A percentile compares a stretch with the other conserved stretches of the same genome.
Conservation (phyloP, 2,329 filamentous ascomycete genomes). For the Chaetoscypha palmicola region DNA sequence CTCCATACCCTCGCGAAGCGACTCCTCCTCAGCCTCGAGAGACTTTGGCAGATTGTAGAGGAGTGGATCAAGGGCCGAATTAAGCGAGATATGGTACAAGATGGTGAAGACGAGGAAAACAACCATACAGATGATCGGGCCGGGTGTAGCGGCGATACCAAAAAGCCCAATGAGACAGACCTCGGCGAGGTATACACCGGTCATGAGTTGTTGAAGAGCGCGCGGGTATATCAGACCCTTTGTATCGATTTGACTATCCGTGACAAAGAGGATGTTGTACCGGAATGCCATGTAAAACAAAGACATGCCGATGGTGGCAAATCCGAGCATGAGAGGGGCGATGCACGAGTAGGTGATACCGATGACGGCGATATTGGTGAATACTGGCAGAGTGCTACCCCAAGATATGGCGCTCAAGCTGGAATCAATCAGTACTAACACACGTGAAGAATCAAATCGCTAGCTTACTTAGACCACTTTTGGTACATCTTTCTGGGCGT, state of each 20-base stretch:
- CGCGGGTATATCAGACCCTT: conserved; percentile 82
- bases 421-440: no score
- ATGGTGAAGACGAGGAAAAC: conserved; percentile 67
- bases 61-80: conserved; percentile 66
- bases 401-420: conserved; percentile 53
- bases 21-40: conserved; percentile 51
- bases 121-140: conserved; percentile 69
- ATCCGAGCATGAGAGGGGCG: conserved; percentile 75
- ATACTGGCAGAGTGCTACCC: conserved; percentile 76
- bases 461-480: conserved; percentile 55
- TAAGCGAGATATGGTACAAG: conserved; percentile 69
- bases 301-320: conserved; percentile 69
- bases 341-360: conserved; percentile 81
- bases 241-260: conserved; percentile 74
- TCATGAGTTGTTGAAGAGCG: conserved; percentile 79
- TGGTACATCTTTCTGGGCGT: conserved; percentile 76
- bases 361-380: conserved; percentile 74
- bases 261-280: conserved; percentile 86
- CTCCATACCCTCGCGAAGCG: conserved; percentile 22
- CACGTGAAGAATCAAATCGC: no score
- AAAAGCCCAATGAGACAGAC: conserved; percentile 82
- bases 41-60: conserved; percentile 74
- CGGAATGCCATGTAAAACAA: conserved; percentile 83
- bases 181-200: conserved; percentile 76
- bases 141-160: conserved; percentile 57